Conservation (phyloP, 371 early-diverging fungal species). For the Circinella minor region DNA sequence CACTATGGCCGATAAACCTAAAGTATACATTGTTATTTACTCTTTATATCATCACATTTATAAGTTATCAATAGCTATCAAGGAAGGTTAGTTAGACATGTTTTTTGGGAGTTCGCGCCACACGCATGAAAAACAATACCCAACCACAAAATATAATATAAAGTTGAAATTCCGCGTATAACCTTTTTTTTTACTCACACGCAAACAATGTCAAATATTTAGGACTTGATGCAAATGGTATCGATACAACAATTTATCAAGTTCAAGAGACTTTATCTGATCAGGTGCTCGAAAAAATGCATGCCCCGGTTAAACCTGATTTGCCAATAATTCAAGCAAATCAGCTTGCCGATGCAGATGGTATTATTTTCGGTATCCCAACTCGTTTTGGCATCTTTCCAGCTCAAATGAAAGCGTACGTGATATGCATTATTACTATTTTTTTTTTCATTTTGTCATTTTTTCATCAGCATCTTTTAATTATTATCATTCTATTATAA, state of each 20-base stretch:
- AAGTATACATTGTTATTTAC: slow-evolving; percentile 69
- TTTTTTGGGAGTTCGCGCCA: too few relatives aligned
- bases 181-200: too few relatives aligned
- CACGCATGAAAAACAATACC: too few relatives aligned
- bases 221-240: slow-evolving; percentile 58
- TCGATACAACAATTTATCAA: slow-evolving; percentile 67
- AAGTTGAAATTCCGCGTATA: too few relatives aligned
- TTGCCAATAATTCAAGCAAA: slow-evolving; percentile 67
- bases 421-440: not conserved
- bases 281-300: slow-evolving; percentile 73
- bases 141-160: too few relatives aligned
- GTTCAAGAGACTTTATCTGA: slow-evolving; percentile 71
- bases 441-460: too few relatives aligned
- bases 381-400: slow-evolving; percentile 73
- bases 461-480: not conserved
- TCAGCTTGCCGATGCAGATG: slow-evolving; percentile 73
- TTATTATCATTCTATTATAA: too few relatives aligned
- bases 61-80: slow-evolving; percentile 66
- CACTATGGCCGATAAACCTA: slow-evolving; percentile 24
- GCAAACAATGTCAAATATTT: not conserved
- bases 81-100: slow-evolving; percentile 43
- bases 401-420: slow-evolving; percentile 74
- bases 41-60: slow-evolving; percentile 79
- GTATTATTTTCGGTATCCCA: slow-evolving; percentile 76
- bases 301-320: slow-evolving; percentile 64